Conservation (phyloP, 352 stramenopile species). For the Phytophthora syringae region DNA sequence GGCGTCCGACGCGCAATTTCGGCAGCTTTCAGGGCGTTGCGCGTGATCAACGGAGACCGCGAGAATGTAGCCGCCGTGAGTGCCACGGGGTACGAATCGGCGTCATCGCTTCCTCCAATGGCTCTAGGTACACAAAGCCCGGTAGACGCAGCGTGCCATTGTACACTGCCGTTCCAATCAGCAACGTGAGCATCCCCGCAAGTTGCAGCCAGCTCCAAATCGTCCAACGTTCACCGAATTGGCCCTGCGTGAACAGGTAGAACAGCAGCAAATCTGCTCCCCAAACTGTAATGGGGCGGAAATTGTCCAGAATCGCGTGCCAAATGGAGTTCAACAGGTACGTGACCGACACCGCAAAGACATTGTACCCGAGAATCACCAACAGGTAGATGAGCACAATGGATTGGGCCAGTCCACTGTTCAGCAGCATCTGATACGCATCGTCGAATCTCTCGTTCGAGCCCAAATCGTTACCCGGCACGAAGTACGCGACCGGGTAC, state of each 20-base stretch:
- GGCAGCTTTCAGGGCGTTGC: conserved; percentile 84
- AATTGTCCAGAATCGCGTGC: conserved; percentile 99
- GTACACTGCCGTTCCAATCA: conserved; percentile 97
- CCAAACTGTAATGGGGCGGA: conserved; percentile 97
- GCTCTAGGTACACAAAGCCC: conserved; percentile 80
- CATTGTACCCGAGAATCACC: conserved; percentile 96
- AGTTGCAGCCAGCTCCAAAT: conserved; percentile 95
- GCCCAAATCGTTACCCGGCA: conserved; percentile 94
- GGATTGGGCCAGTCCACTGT: conserved; percentile 66
- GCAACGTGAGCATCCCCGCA: conserved; percentile 91
- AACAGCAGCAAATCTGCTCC: conserved; percentile 95
- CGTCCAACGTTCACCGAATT: conserved; percentile 96
- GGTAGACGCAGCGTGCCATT: conserved; percentile 91
- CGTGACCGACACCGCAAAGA: conserved; percentile 97
- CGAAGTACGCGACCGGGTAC: conserved; percentile 92
- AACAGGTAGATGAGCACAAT: conserved; percentile 91
- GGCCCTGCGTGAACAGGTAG: conserved; percentile 92
- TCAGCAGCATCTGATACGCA: conserved; percentile 71
- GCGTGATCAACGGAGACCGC: conserved; percentile 79
- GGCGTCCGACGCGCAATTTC: conserved; percentile 83
- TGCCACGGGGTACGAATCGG: conserved; percentile 70
- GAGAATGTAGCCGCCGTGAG: conserved; percentile 61
- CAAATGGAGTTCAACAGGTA: conserved; percentile 97
- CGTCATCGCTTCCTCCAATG: conserved; percentile 66
- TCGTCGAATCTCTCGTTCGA: conserved; percentile 94